Percentiles rank a stretch among this genome's conserved stretches.
Evolutionary conservation across 192 early-diverging fungal species (phyloP).

Genomic region (Backusella parvicylindrica): DNA sequence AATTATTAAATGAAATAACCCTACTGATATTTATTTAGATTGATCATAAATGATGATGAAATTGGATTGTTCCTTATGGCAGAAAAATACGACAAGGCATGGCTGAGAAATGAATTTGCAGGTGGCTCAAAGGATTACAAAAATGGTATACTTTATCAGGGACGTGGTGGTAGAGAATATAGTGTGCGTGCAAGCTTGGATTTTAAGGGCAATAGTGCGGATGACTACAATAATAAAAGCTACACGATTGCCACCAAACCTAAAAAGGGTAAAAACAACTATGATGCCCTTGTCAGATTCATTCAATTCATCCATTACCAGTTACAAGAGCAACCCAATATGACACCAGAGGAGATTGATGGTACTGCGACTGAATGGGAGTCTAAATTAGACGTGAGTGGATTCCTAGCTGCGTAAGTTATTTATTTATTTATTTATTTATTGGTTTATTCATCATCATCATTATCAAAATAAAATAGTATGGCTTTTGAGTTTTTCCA

Average conservation of each 20-base stretch:
- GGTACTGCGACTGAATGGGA: conserved; percentile 9
- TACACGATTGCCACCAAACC: conserved; percentile 1
- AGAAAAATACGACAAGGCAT: conserved; percentile 8
- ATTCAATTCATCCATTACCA: conserved; percentile 27
- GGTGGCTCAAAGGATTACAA: background rate
- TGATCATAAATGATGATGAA: conserved; percentile 13
- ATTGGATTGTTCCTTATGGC: conserved; percentile 1
- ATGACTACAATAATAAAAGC: background rate
- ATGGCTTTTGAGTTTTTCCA: conserved; percentile 33
- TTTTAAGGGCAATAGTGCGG: conserved; percentile 12
- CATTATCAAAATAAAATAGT: too few species aligned
- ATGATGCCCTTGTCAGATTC: conserved; percentile 5
- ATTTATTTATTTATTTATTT: background rate
- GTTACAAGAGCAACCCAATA: background rate
- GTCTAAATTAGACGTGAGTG: conserved; percentile 20
- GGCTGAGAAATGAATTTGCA: conserved; percentile 7
- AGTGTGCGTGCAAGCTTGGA: background rate
- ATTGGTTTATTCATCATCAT: too few species aligned
- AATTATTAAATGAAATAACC: background rate
- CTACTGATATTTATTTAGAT: conserved; percentile 3
- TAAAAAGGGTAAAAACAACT: background rate
- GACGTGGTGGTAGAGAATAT: background rate
- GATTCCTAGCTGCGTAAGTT: conserved; percentile 28
- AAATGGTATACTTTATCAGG: conserved; percentile 2
- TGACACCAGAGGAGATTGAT: background rate